Evolutionary conservation across 2,329 filamentous ascomycete species (phyloP).

Genomic region (Tolypocladium amazonense): DNA sequence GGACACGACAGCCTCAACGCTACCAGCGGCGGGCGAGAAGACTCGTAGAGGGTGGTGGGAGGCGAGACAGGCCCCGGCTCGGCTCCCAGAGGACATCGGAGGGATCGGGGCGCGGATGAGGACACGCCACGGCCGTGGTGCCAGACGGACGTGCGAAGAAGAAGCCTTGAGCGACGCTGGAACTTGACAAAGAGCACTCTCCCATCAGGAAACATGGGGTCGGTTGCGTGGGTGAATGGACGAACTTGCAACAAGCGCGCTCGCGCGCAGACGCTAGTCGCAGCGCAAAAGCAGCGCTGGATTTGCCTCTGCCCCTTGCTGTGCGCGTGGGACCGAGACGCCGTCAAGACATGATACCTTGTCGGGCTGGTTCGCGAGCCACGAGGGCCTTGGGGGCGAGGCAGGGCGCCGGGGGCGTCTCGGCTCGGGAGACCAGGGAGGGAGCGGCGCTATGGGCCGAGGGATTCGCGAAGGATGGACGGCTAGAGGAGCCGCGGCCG

Average conservation of each 20-base stretch:
- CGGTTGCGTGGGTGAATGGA: not conserved
- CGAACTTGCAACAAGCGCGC: slow-evolving; percentile 13
- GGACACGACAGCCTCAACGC: slow-evolving; percentile 1
- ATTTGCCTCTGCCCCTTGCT: slow-evolving; percentile 7
- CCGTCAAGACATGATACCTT: not conserved
- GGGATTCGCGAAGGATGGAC: slow-evolving; percentile 6
- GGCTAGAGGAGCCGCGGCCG: slow-evolving; percentile 7
- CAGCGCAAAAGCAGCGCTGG: slow-evolving; percentile 15
- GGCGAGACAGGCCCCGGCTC: not conserved
- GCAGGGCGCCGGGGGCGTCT: not conserved
- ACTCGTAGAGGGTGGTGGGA: not conserved
- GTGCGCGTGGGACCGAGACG: not conserved
- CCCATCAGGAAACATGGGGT: not conserved
- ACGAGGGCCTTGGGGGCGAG: not conserved
- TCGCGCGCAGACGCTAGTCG: slow-evolving; percentile 14
- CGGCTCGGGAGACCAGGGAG: slow-evolving; percentile 4
- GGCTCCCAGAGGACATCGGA: not conserved
- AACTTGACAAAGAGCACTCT: not conserved
- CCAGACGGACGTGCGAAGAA: not conserved
- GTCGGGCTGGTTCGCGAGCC: not conserved
- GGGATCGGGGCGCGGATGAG: not conserved
- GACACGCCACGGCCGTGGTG: not conserved
- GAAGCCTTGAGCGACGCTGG: not conserved
- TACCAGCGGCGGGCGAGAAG: not conserved
- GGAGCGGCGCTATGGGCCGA: not conserved